Evolutionary conservation across 148 eudicot genomes (phyloP), one percentile per base, ranked within the genome.

Genomic region (Polygonum maritimum): DNA sequence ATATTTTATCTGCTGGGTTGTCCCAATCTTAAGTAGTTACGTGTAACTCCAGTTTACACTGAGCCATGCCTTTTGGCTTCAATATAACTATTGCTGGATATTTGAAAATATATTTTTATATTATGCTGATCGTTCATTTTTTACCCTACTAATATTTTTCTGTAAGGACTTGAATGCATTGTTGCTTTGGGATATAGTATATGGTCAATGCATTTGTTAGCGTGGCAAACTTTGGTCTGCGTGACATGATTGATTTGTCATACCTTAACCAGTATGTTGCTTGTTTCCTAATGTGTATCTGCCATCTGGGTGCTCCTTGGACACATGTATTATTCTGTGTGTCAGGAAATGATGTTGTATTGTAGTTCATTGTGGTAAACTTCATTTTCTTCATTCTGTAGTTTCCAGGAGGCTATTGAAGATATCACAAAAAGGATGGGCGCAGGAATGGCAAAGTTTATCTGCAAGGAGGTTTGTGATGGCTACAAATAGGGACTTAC

Each of bases 401-500:
- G 96, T 74, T 92, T 85, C 85, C 96, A 92, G 79, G 88, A 86
- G 78, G 90, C 91, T 19, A 91, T 93, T 81, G 92, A 89, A 85
- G 94, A 93, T 78, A 88, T 93, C 78, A 89, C 94, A 26, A 89
- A 85, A 88, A 86, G 89, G 78, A 89, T 91, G 92, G 98, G 98
- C 74, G 97, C 92, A 69, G 98, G 98, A 82, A 93, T 93, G 98
- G 97, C 94, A 79, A 92, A 92, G 79, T 94, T 89, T 78, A 92
- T 92, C 62, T 87, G 92, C 87, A 87, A 92, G 82, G 97, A 94
- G 97, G 98, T 94, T 78, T 52, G 83, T 86, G 31, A 38, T 78
- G 44, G 16, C 47, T 58, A 8, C 58, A 75, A 12, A 55, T 4
- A n/a, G 31, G 19, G 21, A 74, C 57, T 48, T 47, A 19, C 72